Conservation (phyloP, 352 stramenopile species). For the Pythium vanterpoolii region DNA sequence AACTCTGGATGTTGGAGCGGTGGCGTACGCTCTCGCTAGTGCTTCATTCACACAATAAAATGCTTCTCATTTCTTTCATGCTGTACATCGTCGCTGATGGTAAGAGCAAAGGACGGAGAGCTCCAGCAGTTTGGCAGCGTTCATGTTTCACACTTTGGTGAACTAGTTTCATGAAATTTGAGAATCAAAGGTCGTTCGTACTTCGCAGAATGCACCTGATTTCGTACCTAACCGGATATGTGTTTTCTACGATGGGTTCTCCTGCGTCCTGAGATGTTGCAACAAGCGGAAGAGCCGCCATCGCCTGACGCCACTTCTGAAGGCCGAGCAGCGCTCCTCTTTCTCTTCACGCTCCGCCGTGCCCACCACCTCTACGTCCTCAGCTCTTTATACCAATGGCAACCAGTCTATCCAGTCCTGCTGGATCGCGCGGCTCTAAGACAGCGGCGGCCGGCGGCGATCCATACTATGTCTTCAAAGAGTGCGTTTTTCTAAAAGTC, state of each 20-base stretch:
- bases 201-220: constrained; percentile 8
- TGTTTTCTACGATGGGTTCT: constrained; percentile 4
- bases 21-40: too few species aligned
- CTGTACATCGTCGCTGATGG: too few species aligned
- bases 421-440: not conserved
- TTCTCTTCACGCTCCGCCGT: too few species aligned
- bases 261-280: constrained; percentile 10
- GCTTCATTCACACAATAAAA: too few species aligned
- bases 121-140: too few species aligned
- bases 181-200: constrained; percentile 12
- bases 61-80: too few species aligned
- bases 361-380: not conserved
- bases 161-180: not conserved
- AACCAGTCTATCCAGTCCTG: constrained; percentile 1
- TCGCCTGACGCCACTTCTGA: too few species aligned
- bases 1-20: too few species aligned
- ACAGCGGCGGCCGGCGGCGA: constrained; percentile 46
- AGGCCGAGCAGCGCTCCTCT: too few species aligned
- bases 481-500: constrained; percentile 33
- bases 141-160: not conserved
- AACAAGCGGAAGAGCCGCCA: constrained; percentile 18
- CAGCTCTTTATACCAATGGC: not conserved
- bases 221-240: constrained; percentile 7
- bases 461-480: constrained; percentile 84
- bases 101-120: too few species aligned